Percentiles rank a stretch among this genome's conserved stretches.
These are phyloP conservation scores for Aspergillus neoniger DNA, from an alignment of 2,329 filamentous ascomycete genomes.

Conservation along the genomic window DNA sequence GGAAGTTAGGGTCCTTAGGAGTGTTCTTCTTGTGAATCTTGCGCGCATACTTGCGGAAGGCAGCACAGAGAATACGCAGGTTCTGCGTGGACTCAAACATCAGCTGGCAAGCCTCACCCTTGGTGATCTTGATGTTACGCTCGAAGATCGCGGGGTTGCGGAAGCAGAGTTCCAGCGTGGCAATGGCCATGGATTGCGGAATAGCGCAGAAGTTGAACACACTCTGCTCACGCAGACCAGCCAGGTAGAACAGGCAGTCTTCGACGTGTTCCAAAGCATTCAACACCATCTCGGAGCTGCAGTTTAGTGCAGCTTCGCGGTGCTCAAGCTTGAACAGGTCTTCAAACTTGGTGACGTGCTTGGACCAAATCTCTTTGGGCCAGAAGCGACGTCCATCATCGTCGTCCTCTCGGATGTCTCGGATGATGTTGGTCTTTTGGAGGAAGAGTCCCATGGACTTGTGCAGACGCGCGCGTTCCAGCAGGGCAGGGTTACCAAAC, in stretches of 20 bases:
- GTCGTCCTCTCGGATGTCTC: conserved; percentile 88
- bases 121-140: conserved; percentile 92
- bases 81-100: conserved; percentile 96
- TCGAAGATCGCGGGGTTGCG: conserved; percentile 84
- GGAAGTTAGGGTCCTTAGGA: conserved; percentile 85
- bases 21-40: conserved; percentile 93
- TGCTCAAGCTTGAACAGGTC: conserved; percentile 85
- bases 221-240: conserved; percentile 89
- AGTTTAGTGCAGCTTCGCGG: conserved; percentile 74
- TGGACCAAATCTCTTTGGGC: conserved; percentile 95
- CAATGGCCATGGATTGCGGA: conserved; percentile 95
- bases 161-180: conserved; percentile 88
- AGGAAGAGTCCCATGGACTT: conserved; percentile 97
- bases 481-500: conserved; percentile 81
- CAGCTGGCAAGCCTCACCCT: conserved; percentile 85
- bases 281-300: conserved; percentile 90
- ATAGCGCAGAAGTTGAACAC: conserved; percentile 99
- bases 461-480: conserved; percentile 76
- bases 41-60: conserved; percentile 76
- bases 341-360: conserved; percentile 85
- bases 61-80: conserved; percentile 73
- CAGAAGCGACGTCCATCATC: conserved; percentile 88
- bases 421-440: conserved; percentile 98
- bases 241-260: conserved; percentile 97
- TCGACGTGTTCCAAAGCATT: conserved; percentile 84